These are phyloP conservation scores for Apium graveolens DNA, from an alignment of 129 eudicot species.

Conservation along the genomic window DNA sequence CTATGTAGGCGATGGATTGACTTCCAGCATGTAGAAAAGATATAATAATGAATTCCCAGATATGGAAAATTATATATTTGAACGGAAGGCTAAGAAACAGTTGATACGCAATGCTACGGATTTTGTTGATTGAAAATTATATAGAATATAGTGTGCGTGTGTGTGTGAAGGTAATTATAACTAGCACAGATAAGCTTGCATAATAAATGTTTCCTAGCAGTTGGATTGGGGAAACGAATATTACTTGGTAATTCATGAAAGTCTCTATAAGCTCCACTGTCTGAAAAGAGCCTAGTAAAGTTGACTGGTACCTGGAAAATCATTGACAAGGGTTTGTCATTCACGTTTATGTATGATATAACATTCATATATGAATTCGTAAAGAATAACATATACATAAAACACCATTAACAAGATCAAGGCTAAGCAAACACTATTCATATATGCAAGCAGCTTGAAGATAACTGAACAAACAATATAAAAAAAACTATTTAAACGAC, in stretches of 20 bases:
- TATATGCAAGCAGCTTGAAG: neutral
- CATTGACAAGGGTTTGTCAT: neutral
- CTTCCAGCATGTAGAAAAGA: neutral
- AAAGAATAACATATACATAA: neutral
- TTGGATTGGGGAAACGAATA: neutral
- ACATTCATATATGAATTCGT: neutral
- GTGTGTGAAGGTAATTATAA: neutral
- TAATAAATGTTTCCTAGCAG: neutral
- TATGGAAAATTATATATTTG: neutral
- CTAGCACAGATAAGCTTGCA: neutral
- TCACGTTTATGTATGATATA: neutral
- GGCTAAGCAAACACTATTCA: neutral
- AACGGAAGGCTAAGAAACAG: neutral
- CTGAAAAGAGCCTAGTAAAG: conserved; percentile 79
- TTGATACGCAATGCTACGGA: neutral
- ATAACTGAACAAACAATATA: neutral
- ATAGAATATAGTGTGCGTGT: no score
- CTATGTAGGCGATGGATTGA: neutral
- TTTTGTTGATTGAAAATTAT: no score
- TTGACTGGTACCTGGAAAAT: conserved; percentile 75
- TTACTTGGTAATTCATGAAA: conserved; percentile 98
- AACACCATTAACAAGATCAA: neutral
- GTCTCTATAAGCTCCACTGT: conserved; percentile 95
- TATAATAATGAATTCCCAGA: no score
- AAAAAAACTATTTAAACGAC: neutral